Base-by-base conservation (phyloP, 2,329 filamentous ascomycete species). In the Thelonectria olida region DNA sequence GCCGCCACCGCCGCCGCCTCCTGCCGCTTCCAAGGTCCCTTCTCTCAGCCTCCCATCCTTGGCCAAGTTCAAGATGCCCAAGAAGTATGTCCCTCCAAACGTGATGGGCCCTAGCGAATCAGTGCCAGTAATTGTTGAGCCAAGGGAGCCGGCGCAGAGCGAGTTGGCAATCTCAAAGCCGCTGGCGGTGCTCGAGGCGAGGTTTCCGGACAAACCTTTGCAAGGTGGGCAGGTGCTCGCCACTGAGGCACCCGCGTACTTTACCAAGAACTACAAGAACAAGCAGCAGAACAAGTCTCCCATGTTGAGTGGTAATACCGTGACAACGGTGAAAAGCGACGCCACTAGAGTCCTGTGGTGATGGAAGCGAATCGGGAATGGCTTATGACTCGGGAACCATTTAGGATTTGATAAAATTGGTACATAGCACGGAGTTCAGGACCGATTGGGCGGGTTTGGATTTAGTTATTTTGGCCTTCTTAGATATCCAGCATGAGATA, bases 61-160 rank as follows among this genome's bases (percentile, higher is more conserved):
- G 7, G 50, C 67, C 2, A 78, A 77, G 22, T 68, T 82, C 0
- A 70, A 74, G 0, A 68, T 80, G 10, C 78, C 82, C 0, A 82
- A 78, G 66, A 78, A 79, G 64, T 79, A 81, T 66, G 61, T 68
- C 1, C 79, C 81, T 1, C 80, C 79, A 0, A 64, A 67, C 13
- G 74, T 82, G 15, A 73, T 82, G n/a, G 68, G 64, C 4, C 58
- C 78, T 1, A 44, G 74, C 12, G 67, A 49, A 10, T 71, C 76
- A 1, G 75, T 73, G 2, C 74, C 75, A 2, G 3, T 5, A 15
- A 31, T 45, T 1, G 73, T 65, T 1, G 64, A 65, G 10, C 61
- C 67, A 9, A 13, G 22, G 17, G 39, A 42, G 7, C 42, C 3
- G 4, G 22, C 20, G 4, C 22, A 47, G 8, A 51, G 31, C 2